A percentile compares a stretch with the other conserved stretches of the same genome.
These are phyloP conservation scores for Nannochloris sp. DNA, from an alignment of 139 green algal genomes.

Conservation along the genomic window DNA sequence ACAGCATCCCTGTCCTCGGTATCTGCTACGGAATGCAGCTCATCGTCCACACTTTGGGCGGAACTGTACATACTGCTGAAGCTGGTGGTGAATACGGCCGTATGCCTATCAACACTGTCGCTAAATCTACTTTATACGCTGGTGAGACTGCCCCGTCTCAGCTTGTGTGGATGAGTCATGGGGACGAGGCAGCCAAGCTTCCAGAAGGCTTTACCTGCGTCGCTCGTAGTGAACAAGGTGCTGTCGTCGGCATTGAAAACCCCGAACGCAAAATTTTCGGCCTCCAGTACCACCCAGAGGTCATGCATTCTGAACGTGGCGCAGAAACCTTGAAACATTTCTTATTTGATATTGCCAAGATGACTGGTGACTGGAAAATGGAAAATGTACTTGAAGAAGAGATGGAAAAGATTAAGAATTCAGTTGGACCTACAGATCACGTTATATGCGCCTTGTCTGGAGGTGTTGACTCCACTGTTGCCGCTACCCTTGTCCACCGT, in stretches of 20 bases:
- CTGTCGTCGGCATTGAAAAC: constrained; percentile 92
- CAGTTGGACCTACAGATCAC: constrained; percentile 82
- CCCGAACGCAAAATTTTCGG: constrained; percentile 70
- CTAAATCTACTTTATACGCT: constrained; percentile 59
- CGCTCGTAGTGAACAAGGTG: constrained; percentile 77
- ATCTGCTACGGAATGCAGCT: constrained; percentile 98
- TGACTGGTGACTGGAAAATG: constrained; percentile 89
- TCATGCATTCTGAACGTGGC: constrained; percentile 81
- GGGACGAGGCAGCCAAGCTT: constrained; percentile 82
- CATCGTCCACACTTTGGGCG: constrained; percentile 48
- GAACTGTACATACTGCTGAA: constrained; percentile 60
- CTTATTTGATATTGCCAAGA: constrained; percentile 71
- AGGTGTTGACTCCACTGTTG: constrained; percentile 94
- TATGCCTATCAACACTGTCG: constrained; percentile 78
- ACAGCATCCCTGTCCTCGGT: constrained; percentile 80
- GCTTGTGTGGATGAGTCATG: constrained; percentile 98
- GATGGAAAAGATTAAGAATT: constrained; percentile 54
- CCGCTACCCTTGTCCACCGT: constrained; percentile 93
- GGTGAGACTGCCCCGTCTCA: constrained; percentile 40
- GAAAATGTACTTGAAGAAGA: constrained; percentile 92
- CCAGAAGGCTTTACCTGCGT: constrained; percentile 80
- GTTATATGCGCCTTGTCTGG: constrained; percentile 97
- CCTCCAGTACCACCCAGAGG: constrained; percentile 98
- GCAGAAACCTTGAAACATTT: constrained; percentile 80
- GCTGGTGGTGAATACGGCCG: constrained; percentile 92